phyloP scores from a whole-genome alignment of 148 eudicot species.

The Fagopyrum homotropicum region DNA sequence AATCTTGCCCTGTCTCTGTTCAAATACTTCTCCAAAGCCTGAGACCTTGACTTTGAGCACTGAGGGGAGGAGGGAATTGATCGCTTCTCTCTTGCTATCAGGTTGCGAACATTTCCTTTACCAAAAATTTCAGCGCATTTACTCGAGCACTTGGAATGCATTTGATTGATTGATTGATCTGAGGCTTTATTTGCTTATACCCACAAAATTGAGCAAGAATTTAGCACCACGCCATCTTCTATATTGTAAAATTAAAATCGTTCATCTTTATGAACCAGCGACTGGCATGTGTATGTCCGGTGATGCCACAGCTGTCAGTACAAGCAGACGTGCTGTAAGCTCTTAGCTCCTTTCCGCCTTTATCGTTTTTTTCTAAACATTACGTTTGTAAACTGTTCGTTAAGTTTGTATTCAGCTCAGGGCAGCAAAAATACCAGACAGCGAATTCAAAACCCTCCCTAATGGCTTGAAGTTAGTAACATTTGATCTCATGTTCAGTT shows the following conservation, averaged over 20 bases:
- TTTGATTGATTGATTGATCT: background rate
- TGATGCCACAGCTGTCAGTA: constrained; percentile 72
- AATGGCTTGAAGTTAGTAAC: constrained; percentile 86
- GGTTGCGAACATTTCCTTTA: background rate
- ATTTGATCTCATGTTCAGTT: background rate
- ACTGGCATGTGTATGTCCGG: constrained; percentile 55
- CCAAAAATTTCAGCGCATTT: background rate
- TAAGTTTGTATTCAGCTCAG: constrained; percentile 49
- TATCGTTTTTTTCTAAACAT: background rate
- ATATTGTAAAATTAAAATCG: background rate
- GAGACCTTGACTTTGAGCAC: background rate
- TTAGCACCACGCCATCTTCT: background rate
- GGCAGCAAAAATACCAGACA: constrained; percentile 83
- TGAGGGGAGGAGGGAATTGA: background rate
- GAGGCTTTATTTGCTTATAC: background rate
- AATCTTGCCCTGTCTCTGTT: background rate
- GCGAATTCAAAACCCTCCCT: constrained; percentile 67
- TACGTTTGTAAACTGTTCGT: background rate
- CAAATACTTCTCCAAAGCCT: background rate
- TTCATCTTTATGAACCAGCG: constrained; percentile 35
- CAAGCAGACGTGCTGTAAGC: constrained; percentile 95
- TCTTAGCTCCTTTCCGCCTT: constrained; percentile 9
- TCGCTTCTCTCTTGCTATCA: background rate
- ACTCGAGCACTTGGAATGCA: background rate
- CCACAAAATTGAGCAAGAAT: background rate